Conservation (phyloP, 2,329 filamentous ascomycete species). For the Cladosporium sp. region DNA sequence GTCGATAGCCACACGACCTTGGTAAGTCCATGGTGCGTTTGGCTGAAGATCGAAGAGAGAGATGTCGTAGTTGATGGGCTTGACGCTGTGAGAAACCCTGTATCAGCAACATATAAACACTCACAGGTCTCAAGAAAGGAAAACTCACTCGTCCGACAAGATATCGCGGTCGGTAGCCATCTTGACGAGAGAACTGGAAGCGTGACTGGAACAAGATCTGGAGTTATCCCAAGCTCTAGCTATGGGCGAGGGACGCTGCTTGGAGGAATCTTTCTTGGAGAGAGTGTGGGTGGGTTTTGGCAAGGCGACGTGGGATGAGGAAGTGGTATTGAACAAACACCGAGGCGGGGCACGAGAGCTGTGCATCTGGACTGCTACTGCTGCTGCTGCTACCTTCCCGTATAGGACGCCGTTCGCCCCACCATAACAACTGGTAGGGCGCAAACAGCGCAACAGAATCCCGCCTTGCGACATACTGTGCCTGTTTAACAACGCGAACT, state of each 20-base stretch:
- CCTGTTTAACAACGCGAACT: too few relatives aligned
- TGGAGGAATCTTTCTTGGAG: background rate
- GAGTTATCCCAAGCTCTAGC: conserved; percentile 1
- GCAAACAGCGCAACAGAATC: too few relatives aligned
- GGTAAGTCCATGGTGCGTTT: conserved; percentile 69
- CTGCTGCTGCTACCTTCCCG: too few relatives aligned
- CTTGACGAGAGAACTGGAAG: conserved; percentile 30
- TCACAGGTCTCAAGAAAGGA: background rate
- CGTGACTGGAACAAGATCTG: conserved; percentile 27
- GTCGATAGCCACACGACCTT: conserved; percentile 78
- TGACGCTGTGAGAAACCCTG: conserved; percentile 50
- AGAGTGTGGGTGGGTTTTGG: background rate
- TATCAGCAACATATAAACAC: conserved; percentile 6
- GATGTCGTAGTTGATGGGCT: conserved; percentile 80
- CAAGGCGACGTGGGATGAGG: background rate
- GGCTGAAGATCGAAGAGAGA: conserved; percentile 74
- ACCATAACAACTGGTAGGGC: too few relatives aligned
- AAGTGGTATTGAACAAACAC: background rate
- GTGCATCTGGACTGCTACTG: too few relatives aligned
- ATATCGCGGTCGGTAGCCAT: conserved; percentile 46
- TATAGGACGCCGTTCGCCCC: too few relatives aligned
- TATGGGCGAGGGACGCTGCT: background rate
- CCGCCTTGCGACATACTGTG: too few relatives aligned
- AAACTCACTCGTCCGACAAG: conserved; percentile 38
- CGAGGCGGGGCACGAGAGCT: background rate